Evolutionary conservation across 441 rosid species (phyloP).

Genomic region (Corymbia calophylla): DNA sequence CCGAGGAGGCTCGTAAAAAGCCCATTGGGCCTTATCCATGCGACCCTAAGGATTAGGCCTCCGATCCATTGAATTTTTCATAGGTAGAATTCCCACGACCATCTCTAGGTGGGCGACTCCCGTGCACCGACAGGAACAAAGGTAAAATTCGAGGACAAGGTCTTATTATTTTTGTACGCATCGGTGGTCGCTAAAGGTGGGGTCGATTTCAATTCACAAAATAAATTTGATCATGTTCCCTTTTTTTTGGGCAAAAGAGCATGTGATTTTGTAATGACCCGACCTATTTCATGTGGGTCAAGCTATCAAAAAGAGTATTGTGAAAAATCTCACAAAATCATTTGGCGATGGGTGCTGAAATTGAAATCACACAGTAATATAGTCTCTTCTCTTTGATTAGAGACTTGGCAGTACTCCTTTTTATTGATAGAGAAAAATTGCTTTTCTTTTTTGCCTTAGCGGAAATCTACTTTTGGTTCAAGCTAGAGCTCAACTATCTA

Average conservation of each 20-base stretch:
- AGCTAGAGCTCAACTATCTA: not conserved
- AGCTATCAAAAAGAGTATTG: not conserved
- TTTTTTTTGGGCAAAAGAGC: not conserved
- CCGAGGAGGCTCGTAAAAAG: not conserved
- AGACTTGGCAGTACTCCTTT: not conserved
- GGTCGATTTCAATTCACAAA: not conserved
- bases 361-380: not conserved
- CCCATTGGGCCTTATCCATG: not conserved
- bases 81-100: not conserved
- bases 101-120: not conserved
- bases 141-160: not conserved
- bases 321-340: not conserved
- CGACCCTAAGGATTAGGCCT: not conserved
- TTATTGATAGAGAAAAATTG: not conserved
- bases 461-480: not conserved
- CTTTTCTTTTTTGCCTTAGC: not conserved
- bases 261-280: accelerated
- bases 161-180: not conserved
- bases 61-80: not conserved
- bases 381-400: not conserved
- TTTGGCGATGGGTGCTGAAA: not conserved
- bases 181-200: not conserved
- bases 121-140: not conserved
- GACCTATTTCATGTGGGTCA: accelerated
- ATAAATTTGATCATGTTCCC: not conserved